Percentiles rank a stretch among this genome's conserved stretches.
Evolutionary conservation across 495 filamentous ascomycete genomes (phyloP).

Genomic region (Lophium mytilinum): DNA sequence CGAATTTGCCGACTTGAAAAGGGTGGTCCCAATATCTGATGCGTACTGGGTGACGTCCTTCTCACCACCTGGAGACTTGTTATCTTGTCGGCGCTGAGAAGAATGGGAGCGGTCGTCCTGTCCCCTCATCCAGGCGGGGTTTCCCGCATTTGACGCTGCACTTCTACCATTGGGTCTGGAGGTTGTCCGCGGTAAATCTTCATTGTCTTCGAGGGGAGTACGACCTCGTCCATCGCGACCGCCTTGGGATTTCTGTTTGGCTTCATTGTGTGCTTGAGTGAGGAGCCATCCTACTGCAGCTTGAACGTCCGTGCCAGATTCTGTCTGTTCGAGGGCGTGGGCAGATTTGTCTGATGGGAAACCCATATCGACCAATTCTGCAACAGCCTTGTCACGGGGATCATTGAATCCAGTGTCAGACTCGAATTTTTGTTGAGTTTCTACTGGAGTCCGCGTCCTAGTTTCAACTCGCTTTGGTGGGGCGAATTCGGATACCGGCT

Average conservation of each 20-base stretch:
- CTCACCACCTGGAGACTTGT: conserved; percentile 54
- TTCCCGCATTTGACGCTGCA: conserved; percentile 29
- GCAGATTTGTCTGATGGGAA: conserved; percentile 75
- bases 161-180: conserved; percentile 28
- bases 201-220: conserved; percentile 29
- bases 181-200: conserved; percentile 26
- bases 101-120: conserved; percentile 30
- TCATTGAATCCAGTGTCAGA: conserved; percentile 33
- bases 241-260: conserved; percentile 47
- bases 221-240: conserved; percentile 18
- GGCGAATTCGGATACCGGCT: conserved; percentile 67
- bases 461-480: conserved; percentile 40
- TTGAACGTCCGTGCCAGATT: conserved; percentile 73
- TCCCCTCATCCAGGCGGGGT: conserved; percentile 42
- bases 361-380: conserved; percentile 91
- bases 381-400: conserved; percentile 72
- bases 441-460: conserved; percentile 18
- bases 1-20: conserved; percentile 89
- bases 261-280: conserved; percentile 77
- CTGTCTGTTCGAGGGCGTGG: conserved; percentile 68
- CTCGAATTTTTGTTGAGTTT: conserved; percentile 8
- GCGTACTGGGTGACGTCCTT: conserved; percentile 74
- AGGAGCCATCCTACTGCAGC: conserved; percentile 83
- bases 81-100: conserved; percentile 40
- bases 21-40: conserved; percentile 67